Evolutionary conservation across 257 asterid genomes (phyloP).

Genomic region (Solanum pinnatisectum): DNA sequence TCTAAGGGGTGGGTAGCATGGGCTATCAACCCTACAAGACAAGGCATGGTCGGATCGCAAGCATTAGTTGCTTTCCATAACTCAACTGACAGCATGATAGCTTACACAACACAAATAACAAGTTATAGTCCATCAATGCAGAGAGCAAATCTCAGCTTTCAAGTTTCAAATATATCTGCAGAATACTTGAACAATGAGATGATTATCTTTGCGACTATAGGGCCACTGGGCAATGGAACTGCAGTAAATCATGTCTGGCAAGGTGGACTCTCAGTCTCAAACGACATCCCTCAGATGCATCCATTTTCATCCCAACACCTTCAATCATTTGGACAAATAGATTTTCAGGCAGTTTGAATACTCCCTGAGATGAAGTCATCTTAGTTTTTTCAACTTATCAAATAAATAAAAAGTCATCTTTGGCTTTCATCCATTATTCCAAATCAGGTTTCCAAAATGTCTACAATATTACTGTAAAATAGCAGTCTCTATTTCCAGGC

Average conservation of each 20-base stretch:
- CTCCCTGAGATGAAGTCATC: no score
- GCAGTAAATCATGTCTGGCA: constrained; percentile 42
- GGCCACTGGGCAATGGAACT: constrained; percentile 25
- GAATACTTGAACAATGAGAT: constrained; percentile 29
- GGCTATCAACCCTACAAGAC: constrained; percentile 66
- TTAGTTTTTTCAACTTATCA: not conserved
- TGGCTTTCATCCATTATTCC: not conserved
- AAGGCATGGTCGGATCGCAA: constrained; percentile 76
- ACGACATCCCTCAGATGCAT: constrained; percentile 33
- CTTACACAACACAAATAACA: constrained; percentile 27
- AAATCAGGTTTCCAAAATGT: not conserved
- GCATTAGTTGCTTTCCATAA: constrained; percentile 40
- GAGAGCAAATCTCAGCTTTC: constrained; percentile 15
- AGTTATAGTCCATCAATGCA: constrained; percentile 33
- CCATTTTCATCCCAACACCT: constrained; percentile 24
- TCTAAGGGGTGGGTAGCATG: constrained; percentile 84
- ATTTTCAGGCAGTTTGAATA: constrained; percentile 9
- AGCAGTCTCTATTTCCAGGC: not conserved
- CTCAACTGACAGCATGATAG: constrained; percentile 29
- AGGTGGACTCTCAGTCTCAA: constrained; percentile 27
- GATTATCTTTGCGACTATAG: constrained; percentile 35
- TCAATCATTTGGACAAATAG: constrained; percentile 20
- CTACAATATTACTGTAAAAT: not conserved
- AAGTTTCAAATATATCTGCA: constrained; percentile 28
- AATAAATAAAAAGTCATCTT: not conserved